A percentile compares a stretch with the other conserved stretches of the same genome.
Evolutionary conservation across 2,329 filamentous ascomycete genomes (phyloP).

Genomic region (Arachnopeziza araneosa): DNA sequence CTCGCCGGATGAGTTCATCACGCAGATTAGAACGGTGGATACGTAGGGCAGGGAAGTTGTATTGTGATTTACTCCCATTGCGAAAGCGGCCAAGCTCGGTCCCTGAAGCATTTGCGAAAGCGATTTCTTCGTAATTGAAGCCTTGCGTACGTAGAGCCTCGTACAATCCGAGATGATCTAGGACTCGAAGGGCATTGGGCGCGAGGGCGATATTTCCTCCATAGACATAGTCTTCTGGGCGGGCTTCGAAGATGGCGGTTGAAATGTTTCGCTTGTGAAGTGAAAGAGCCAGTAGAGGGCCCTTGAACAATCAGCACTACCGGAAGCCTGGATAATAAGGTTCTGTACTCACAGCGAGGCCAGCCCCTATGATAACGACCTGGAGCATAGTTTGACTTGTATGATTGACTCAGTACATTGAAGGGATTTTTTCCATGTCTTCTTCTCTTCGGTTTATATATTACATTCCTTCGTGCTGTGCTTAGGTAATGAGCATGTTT

Average conservation of each 20-base stretch:
- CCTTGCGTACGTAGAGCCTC: slow-evolving; percentile 37
- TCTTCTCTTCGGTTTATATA: too few relatives aligned
- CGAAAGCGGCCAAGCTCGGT: background rate
- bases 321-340: background rate
- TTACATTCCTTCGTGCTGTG: too few relatives aligned
- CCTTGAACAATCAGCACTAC: background rate
- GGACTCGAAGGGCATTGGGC: slow-evolving; percentile 49
- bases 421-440: too few relatives aligned
- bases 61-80: background rate
- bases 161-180: slow-evolving; percentile 45
- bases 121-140: slow-evolving; percentile 29
- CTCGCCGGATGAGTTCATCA: background rate
- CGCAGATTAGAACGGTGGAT: background rate
- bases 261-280: slow-evolving; percentile 1
- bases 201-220: slow-evolving; percentile 52
- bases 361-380: background rate
- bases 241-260: slow-evolving; percentile 3
- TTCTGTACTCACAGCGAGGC: background rate
- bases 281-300: slow-evolving; percentile 4
- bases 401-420: too few relatives aligned
- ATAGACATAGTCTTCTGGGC: background rate
- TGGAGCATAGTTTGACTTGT: background rate
- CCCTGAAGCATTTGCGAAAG: background rate
- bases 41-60: background rate
- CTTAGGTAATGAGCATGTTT: too few relatives aligned